Percentiles rank a stretch among this genome's conserved stretches.
Evolutionary conservation across 1,284 basidiomycete genomes (phyloP).

Genomic region (Puccinia triticina): DNA sequence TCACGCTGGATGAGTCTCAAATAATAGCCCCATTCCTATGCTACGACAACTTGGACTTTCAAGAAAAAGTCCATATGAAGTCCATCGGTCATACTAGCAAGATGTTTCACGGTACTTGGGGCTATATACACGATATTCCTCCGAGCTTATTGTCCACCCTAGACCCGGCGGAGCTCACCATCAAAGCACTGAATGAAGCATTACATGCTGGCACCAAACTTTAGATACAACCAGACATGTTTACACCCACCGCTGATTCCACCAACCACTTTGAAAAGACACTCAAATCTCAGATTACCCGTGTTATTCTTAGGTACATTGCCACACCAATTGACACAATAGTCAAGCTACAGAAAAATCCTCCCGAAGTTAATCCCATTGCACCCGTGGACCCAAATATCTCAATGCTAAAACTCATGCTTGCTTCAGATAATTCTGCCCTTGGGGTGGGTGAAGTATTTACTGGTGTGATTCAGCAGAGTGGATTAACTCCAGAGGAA

Average conservation of each 20-base stretch:
- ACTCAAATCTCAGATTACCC: not conserved
- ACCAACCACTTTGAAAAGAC: not conserved
- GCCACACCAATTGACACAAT: not conserved
- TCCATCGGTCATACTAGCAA: not conserved
- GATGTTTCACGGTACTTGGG: constrained; percentile 1
- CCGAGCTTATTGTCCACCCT: not conserved
- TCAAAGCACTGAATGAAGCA: not conserved
- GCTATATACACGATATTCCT: not conserved
- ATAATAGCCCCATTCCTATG: not conserved
- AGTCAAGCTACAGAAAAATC: not conserved
- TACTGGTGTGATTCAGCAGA: constrained; percentile 1
- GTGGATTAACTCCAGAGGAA: not conserved
- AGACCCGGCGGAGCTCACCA: not conserved
- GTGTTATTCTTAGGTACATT: not conserved
- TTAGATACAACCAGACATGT: not conserved
- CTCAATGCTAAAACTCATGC: not conserved
- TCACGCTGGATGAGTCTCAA: not conserved
- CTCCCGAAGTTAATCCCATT: not conserved
- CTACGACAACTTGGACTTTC: not conserved
- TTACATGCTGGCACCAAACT: not conserved
- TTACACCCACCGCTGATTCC: not conserved
- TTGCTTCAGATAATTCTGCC: not conserved
- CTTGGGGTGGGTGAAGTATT: too few species aligned
- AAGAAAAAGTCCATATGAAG: not conserved
- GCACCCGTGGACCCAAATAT: not conserved